Conservation (phyloP, 2,329 filamentous ascomycete genomes). For the Aureobasidium subglaciale region DNA sequence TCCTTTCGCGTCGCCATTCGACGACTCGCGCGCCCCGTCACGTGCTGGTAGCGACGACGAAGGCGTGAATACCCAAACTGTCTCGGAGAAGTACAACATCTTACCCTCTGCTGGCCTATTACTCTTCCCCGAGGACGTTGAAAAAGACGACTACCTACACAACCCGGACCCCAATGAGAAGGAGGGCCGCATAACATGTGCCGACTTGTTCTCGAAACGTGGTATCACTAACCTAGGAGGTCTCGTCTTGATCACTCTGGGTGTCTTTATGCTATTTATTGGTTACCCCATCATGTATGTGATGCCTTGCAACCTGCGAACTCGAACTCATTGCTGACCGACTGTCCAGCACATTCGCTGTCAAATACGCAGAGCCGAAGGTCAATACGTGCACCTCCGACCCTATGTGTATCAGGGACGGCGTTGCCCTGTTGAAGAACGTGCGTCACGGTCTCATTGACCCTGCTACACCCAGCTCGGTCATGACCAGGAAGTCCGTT, state of each 20-base stretch:
- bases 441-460: slow-evolving; percentile 57
- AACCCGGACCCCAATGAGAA: slow-evolving; percentile 62
- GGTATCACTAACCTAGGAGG: slow-evolving; percentile 60
- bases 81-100: slow-evolving; percentile 68
- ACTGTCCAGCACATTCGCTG: slow-evolving; percentile 27
- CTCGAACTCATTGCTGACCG: background rate
- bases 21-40: slow-evolving; percentile 53
- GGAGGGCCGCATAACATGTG: slow-evolving; percentile 47
- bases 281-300: slow-evolving; percentile 60
- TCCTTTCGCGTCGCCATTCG: slow-evolving; percentile 49
- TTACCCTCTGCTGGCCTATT: slow-evolving; percentile 59
- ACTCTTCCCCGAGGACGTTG: slow-evolving; percentile 63
- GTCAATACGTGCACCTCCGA: slow-evolving; percentile 34
- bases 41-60: slow-evolving; percentile 58
- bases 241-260: slow-evolving; percentile 51
- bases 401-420: slow-evolving; percentile 40
- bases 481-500: slow-evolving; percentile 47
- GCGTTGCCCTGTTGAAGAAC: slow-evolving; percentile 51
- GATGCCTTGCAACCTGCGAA: background rate
- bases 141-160: slow-evolving; percentile 66
- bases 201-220: slow-evolving; percentile 58
- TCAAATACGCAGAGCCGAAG: slow-evolving; percentile 33
- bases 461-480: slow-evolving; percentile 57
- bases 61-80: slow-evolving; percentile 62
- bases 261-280: slow-evolving; percentile 59